Base-by-base conservation (phyloP, 1,284 basidiomycete species). In the Stygiomarasmius scandens region DNA sequence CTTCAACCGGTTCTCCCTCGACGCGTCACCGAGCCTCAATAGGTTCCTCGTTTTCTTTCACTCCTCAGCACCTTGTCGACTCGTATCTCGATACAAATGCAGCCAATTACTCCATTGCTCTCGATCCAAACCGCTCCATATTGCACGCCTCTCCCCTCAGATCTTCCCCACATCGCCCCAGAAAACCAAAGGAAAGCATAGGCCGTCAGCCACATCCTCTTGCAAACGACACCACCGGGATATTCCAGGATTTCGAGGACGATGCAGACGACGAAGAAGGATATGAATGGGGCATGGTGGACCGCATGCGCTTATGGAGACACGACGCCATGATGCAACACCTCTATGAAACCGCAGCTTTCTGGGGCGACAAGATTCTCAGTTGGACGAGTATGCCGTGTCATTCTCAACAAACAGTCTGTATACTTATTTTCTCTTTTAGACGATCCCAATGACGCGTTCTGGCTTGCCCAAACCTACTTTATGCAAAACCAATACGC, bases 241-340 rank as follows among this genome's bases (percentile, higher is more conserved):
- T 90, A 14, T 91, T 91, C 60, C 83, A 86, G 54, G 85, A 88
- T 57, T 80, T 79, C 16, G 84, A 82, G 20, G 79, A 80, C 49
- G 83, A 83, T 58, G 78, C 73, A 23, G 84, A 83, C 46, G 83
- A 84, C 46, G 85, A 85, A 29, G 79, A 80, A 34, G 85, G 83
- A 6, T 80, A 84, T 41, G 87, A 89, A 63, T 94, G 91, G 91
- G 84, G 84, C 1, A 89, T 93, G 79, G 85, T 98, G 3, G 94
- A 97, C 70, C 85, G 95, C n/a, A 95, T 99, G 89, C 82, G 97
- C 55, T 74, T 94, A 44, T 99, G 97, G 97, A 78, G 97, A 52
- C 94, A 98, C 69, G 97, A 99, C 75, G 96, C 97, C 38, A 85
- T 98, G 67, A 94, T 96, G 84, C 96, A 98, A 72, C 96, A 99